Conservation (phyloP, 2,329 filamentous ascomycete species). For the Penicillium glabrum region DNA sequence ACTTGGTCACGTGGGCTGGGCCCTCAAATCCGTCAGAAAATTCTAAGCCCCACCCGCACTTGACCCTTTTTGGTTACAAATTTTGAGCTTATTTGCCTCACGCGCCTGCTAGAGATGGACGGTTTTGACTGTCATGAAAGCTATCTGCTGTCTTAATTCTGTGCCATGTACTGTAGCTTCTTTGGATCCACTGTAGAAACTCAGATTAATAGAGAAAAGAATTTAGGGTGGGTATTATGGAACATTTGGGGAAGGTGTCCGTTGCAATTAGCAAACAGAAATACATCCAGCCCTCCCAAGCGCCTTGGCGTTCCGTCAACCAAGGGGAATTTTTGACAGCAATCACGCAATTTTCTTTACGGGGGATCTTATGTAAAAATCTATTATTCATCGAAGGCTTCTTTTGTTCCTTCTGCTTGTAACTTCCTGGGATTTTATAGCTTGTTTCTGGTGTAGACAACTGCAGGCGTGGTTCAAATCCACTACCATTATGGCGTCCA, state of each 20-base stretch:
- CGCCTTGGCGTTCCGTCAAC: constrained; percentile 1
- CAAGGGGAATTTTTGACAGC: not conserved
- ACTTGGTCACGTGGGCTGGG: not conserved
- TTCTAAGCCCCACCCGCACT: not conserved
- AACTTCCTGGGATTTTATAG: not conserved
- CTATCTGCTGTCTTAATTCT: not conserved
- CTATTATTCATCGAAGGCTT: not conserved
- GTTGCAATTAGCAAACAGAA: not conserved
- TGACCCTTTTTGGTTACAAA: not conserved
- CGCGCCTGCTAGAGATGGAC: not conserved
- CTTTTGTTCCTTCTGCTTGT: not conserved
- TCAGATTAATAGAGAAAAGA: not conserved
- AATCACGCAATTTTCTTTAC: not conserved
- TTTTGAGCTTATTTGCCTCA: not conserved
- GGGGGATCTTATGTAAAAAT: not conserved
- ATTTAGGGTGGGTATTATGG: not conserved
- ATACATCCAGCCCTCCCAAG: not conserved
- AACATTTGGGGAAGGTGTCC: not conserved
- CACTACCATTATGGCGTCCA: constrained; percentile 2
- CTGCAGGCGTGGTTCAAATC: not conserved
- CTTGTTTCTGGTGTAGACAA: not conserved
- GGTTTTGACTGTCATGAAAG: not conserved
- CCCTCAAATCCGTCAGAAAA: not conserved
- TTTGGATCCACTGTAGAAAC: not conserved
- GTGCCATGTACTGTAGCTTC: not conserved